Evolutionary conservation across 2,329 filamentous ascomycete species (phyloP).

Genomic region (Hymenoscyphus fraxineus): DNA sequence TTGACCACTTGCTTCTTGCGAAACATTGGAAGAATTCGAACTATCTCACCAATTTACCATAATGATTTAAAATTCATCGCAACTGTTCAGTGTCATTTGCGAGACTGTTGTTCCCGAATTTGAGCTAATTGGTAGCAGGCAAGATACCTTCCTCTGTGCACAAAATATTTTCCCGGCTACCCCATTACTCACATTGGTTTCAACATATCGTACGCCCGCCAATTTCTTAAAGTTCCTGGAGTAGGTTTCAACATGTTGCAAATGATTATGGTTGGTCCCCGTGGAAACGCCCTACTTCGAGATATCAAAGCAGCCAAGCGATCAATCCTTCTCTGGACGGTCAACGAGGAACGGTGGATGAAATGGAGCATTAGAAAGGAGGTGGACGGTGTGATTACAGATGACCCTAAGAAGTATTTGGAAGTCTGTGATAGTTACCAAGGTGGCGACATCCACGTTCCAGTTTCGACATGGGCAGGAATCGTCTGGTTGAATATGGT

Average conservation of each 20-base stretch:
- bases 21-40: no score
- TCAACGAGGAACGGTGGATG: conserved; percentile 78
- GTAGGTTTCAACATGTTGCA: conserved; percentile 78
- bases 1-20: no score
- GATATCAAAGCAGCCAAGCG: conserved; percentile 54
- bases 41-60: no score
- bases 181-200: conserved; percentile 65
- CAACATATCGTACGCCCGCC: conserved; percentile 56
- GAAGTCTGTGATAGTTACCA: conserved; percentile 49
- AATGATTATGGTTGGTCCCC: conserved; percentile 61
- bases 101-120: background rate
- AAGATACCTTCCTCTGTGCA: conserved; percentile 63
- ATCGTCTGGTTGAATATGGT: conserved; percentile 24
- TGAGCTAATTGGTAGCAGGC: conserved; percentile 40
- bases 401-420: conserved; percentile 68
- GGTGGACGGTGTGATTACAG: conserved; percentile 81
- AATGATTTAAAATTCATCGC: no score
- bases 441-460: conserved; percentile 22
- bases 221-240: conserved; percentile 64
- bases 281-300: conserved; percentile 63
- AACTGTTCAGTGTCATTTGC: no score
- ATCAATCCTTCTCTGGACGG: conserved; percentile 77
- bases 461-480: conserved; percentile 16
- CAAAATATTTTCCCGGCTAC: conserved; percentile 58
- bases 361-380: conserved; percentile 65